Conservation (phyloP, 73 alveolate genomes). For the Durusdinium trenchii region DNA sequence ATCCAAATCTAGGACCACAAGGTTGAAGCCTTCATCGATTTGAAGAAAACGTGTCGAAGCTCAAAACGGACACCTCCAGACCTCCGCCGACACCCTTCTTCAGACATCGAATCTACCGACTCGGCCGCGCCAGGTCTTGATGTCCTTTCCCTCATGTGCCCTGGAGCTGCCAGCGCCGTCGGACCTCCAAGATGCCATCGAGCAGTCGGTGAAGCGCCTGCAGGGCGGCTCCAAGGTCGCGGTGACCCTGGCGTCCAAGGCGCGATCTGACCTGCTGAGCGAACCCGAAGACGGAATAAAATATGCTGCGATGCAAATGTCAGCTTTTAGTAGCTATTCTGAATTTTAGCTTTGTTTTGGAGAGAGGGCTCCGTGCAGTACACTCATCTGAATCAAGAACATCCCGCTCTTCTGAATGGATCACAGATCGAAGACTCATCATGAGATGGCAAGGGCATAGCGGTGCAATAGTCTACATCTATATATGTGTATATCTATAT, state of each 20-base stretch:
- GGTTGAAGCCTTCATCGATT: no score
- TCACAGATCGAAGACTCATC: no score
- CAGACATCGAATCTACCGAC: neutral
- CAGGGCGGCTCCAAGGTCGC: conserved; percentile 94
- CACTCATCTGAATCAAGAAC: no score
- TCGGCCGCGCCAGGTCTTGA: no score
- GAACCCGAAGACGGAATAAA: neutral
- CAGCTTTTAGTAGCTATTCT: neutral
- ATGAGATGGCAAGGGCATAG: neutral
- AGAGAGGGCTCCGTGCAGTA: neutral
- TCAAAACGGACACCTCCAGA: no score
- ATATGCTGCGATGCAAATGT: neutral
- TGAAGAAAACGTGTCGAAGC: no score
- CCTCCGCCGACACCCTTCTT: no score
- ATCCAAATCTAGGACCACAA: no score
- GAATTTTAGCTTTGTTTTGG: no score
- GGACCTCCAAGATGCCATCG: conserved; percentile 1
- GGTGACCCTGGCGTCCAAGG: conserved; percentile 82
- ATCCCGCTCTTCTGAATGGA: no score
- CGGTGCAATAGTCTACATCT: neutral
- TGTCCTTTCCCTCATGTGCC: neutral
- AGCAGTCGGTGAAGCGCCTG: conserved; percentile 90
- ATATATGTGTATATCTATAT: no score
- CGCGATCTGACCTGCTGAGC: neutral
- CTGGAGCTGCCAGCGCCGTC: neutral